Conservation (phyloP, 495 filamentous ascomycete genomes). For the Neurospora sp. region DNA sequence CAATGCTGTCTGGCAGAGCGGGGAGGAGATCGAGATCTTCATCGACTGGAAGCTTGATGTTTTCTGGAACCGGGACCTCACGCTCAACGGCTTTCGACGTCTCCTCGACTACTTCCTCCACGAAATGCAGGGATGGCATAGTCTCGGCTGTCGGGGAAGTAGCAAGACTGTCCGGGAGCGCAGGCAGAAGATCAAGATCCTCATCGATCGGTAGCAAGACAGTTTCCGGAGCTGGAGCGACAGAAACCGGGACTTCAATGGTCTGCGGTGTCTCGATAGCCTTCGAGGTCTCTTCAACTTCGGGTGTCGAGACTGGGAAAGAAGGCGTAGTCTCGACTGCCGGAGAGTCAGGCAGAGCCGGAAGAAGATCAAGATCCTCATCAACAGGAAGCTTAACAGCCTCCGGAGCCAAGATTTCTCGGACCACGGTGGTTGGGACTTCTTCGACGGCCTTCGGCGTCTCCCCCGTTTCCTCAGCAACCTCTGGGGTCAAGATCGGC, state of each 20-base stretch:
- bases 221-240: background rate
- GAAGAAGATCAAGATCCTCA: background rate
- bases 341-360: constrained; percentile 4
- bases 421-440: background rate
- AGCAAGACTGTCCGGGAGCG: background rate
- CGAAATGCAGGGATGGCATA: background rate
- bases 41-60: background rate
- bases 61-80: background rate
- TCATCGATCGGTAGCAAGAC: background rate
- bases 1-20: background rate
- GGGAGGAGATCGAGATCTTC: background rate
- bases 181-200: background rate
- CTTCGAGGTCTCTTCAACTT: background rate
- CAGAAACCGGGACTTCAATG: background rate
- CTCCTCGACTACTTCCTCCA: background rate
- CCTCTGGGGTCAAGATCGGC: background rate
- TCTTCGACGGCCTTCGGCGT: background rate
- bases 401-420: background rate
- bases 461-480: background rate
- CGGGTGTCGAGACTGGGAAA: background rate
- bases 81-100: background rate
- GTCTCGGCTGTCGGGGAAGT: background rate
- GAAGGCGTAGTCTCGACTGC: background rate
- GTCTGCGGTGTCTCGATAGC: background rate
- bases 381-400: too few species aligned